Conservation (phyloP, 2,329 filamentous ascomycete genomes). For the Coleophoma cylindrospora region DNA sequence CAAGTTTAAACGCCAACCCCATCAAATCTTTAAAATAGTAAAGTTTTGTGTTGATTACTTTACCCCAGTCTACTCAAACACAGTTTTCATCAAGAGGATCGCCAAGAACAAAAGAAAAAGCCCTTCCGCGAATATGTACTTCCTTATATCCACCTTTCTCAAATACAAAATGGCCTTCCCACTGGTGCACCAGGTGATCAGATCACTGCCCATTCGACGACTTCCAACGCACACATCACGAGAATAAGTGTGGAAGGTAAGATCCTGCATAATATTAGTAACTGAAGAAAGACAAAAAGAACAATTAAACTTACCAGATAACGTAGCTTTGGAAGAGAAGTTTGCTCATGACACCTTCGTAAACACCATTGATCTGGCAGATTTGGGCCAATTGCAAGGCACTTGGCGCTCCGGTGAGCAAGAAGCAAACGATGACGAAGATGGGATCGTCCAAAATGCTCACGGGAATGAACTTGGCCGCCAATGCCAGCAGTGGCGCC, state of each 20-base stretch:
- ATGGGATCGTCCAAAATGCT: conserved; percentile 97
- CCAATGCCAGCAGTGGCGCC: conserved; percentile 80
- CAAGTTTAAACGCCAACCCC: too few relatives aligned
- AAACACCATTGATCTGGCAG: conserved; percentile 96
- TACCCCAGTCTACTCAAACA: too few relatives aligned
- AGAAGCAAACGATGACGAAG: conserved; percentile 95
- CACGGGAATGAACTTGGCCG: conserved; percentile 85
- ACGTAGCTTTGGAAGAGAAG: conserved; percentile 96
- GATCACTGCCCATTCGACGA: conserved; percentile 74
- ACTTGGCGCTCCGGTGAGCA: conserved; percentile 89
- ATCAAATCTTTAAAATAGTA: too few relatives aligned
- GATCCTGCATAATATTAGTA: conserved; percentile 52
- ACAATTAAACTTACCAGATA: conserved; percentile 62
- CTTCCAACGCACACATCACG: conserved; percentile 87
- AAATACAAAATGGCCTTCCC: too few relatives aligned
- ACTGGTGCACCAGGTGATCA: neutral
- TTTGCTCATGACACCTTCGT: conserved; percentile 88
- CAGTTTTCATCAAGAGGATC: too few relatives aligned
- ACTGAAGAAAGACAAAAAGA: neutral
- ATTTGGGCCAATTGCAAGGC: conserved; percentile 96
- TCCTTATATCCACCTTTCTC: too few relatives aligned
- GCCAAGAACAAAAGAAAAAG: too few relatives aligned
- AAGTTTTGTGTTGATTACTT: too few relatives aligned
- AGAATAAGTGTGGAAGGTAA: conserved; percentile 86
- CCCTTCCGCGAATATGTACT: too few relatives aligned